Conservation (phyloP, 2,329 filamentous ascomycete species). For the Cladophialophora exuberans region DNA sequence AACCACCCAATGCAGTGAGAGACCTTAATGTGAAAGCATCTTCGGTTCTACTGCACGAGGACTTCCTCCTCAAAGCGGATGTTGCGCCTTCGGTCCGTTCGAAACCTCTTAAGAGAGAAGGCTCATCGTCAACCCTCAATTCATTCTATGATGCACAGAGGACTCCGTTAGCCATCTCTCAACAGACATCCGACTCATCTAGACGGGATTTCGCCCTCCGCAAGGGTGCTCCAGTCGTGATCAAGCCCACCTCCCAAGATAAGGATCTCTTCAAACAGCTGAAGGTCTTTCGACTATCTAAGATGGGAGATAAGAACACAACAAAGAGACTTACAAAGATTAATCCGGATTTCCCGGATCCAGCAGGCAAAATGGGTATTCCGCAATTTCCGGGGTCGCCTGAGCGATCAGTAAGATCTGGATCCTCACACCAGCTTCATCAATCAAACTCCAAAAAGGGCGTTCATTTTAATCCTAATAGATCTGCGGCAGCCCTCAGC, state of each 20-base stretch:
- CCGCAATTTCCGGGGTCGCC: constrained; percentile 24
- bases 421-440: neutral
- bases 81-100: neutral
- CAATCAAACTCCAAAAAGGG: constrained; percentile 6
- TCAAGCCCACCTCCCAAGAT: constrained; percentile 32
- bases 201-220: constrained; percentile 43
- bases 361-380: constrained; percentile 33
- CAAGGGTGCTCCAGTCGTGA: constrained; percentile 40
- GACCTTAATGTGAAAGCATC: constrained; percentile 27
- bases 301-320: constrained; percentile 14
- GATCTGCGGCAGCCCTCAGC: neutral
- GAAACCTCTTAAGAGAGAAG: constrained; percentile 18
- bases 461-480: constrained; percentile 14
- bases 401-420: neutral
- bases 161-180: constrained; percentile 44
- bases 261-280: constrained; percentile 23
- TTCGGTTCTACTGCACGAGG: constrained; percentile 27
- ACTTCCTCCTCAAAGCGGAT: constrained; percentile 20
- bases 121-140: constrained; percentile 50
- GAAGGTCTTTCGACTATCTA: constrained; percentile 26
- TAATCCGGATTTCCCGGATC: constrained; percentile 29
- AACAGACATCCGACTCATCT: constrained; percentile 50
- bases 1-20: constrained; percentile 7
- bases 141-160: constrained; percentile 53
- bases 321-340: constrained; percentile 23